Base-by-base conservation (phyloP, 1,139 yeast species). In the Geotrichum histeridarum region DNA sequence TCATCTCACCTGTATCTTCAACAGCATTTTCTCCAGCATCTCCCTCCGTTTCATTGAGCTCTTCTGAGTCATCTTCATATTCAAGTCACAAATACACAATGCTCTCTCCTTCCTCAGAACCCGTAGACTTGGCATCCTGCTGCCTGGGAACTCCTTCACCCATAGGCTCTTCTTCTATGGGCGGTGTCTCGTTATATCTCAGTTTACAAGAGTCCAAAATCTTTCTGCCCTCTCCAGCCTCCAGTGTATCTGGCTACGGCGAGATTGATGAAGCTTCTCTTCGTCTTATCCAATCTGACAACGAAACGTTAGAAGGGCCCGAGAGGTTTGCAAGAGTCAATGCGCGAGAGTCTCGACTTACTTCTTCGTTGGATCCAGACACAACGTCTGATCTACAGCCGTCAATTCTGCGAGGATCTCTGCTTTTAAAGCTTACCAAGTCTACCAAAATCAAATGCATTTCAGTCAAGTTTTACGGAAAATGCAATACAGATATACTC, bases 401-500 rank as follows among this genome's bases (percentile, higher is more conserved):
- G 0, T 77, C 90, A 1, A 70, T 89, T 37, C 72, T 90, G 45
- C 74, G 96, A 53, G 97, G 97, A 0, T 81, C 90, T 18, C 73
- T 90, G n/a, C 79, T 83, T 49, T 60, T 90, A 14, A 76, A 93
- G 55, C 78, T 90, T 1, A 65, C 83, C 51, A 89, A 88, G 64
- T 85, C 94, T 0, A 77, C 84, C 42, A 86, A 82, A 67, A 73
- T 90, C 60, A 87, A 85, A 68, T 73, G 79, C 42, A 77, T 90
- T 8, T 69, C 75, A 7, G 72, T 90, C 53, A 71, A 76, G 1
- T 81, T 90, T 64, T 78, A 77, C 61, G 96, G 96, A 2, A 68
- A 71, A 3, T 80, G 87, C 51, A 76, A 84, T 62, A 89, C 96
- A 0, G 90, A 84, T 59, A 89, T 96, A 96, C 91, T 95, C 2